phyloP scores from a whole-genome alignment of 305 asterid genomes.

The Ajuga reptans region DNA sequence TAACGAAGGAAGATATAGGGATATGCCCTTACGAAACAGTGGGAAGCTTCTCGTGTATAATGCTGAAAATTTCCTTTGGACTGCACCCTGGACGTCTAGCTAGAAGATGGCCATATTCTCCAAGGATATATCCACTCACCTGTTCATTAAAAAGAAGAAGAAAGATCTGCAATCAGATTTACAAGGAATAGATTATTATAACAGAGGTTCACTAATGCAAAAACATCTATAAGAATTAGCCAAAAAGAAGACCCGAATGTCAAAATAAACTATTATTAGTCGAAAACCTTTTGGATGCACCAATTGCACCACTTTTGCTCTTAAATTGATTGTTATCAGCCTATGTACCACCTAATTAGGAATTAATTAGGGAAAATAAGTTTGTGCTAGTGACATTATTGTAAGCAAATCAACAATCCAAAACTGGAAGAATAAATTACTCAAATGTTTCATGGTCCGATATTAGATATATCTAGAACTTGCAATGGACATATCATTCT shows the following conservation, averaged over 20 bases:
- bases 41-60: constrained; percentile 94
- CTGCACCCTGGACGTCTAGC: constrained; percentile 84
- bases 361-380: not conserved
- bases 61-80: constrained; percentile 78
- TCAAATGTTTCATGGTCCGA: not conserved
- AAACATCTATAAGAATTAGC: not conserved
- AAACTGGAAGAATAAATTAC: not conserved
- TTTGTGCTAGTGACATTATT: not conserved
- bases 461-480: constrained; percentile 1
- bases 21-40: constrained; percentile 76
- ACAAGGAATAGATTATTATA: not conserved
- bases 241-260: not conserved
- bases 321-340: constrained; percentile 1
- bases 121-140: constrained; percentile 97
- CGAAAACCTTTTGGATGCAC: constrained; percentile 7
- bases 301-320: not conserved
- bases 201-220: constrained; percentile 16
- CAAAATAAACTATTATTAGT: constrained; percentile 5
- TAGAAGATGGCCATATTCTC: constrained; percentile 96
- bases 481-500: not conserved
- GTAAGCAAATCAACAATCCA: constrained; percentile 1
- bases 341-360: constrained; percentile 4
- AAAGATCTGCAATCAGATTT: not conserved
- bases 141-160: constrained; percentile 22
- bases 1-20: constrained; percentile 17